phyloP scores from a whole-genome alignment of 106 monocot species.

The Dendrobium huoshanense region DNA sequence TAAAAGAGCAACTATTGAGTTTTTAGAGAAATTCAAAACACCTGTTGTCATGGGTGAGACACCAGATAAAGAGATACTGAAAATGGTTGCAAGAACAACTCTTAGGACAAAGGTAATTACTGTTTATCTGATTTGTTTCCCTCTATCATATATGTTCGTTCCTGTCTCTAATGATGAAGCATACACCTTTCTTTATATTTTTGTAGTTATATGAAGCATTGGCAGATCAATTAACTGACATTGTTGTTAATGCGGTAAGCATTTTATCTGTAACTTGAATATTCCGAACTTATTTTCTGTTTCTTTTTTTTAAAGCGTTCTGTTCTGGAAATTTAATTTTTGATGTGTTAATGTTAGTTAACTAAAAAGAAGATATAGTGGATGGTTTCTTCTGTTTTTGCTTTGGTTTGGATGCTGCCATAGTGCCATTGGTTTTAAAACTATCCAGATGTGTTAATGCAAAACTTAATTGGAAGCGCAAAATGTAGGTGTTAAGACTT shows the following conservation, averaged over 20 bases:
- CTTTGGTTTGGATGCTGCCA: neutral
- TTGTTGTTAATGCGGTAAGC: conserved; percentile 88
- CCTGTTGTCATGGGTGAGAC: conserved; percentile 78
- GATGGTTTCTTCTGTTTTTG: neutral
- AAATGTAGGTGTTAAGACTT: too few species aligned
- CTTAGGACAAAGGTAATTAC: conserved; percentile 78
- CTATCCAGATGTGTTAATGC: too few species aligned
- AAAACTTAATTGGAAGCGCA: too few species aligned
- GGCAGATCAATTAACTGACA: conserved; percentile 95
- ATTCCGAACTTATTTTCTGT: neutral
- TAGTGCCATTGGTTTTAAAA: too few species aligned
- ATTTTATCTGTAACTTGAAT: neutral
- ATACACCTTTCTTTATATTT: conserved; percentile 10
- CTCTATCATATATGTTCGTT: neutral
- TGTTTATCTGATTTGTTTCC: conserved; percentile 9
- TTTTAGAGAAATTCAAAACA: conserved; percentile 95
- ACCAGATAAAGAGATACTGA: conserved; percentile 89
- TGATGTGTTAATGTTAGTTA: neutral
- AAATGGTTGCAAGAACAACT: conserved; percentile 93
- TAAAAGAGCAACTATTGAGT: conserved; percentile 91
- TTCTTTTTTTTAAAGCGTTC: neutral
- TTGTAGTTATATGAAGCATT: conserved; percentile 80
- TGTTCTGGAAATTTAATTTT: neutral
- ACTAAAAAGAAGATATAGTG: neutral
- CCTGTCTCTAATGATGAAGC: neutral